Conservation (phyloP, 306 rosid genomes). For the Luffa aegyptiaca region DNA sequence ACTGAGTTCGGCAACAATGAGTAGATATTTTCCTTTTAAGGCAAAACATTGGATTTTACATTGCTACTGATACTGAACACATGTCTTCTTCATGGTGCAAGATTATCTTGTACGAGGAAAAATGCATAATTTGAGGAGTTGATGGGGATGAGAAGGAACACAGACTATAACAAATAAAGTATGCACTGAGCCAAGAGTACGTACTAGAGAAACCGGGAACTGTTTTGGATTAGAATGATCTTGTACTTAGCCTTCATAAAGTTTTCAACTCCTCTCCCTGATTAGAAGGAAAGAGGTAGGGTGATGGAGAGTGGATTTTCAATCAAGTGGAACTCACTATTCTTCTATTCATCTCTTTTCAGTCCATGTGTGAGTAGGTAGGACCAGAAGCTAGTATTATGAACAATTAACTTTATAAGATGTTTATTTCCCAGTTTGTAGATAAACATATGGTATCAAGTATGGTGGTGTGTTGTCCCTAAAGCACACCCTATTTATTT, state of each 20-base stretch:
- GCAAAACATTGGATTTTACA: background rate
- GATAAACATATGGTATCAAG: background rate
- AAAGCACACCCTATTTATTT: background rate
- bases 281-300: background rate
- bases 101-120: background rate
- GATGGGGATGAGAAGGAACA: background rate
- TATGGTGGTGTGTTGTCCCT: background rate
- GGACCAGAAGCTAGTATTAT: background rate
- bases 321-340: background rate
- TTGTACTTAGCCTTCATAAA: background rate
- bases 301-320: background rate
- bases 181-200: background rate
- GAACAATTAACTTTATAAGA: background rate
- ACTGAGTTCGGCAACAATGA: background rate
- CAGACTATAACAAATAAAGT: background rate
- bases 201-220: background rate
- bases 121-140: background rate
- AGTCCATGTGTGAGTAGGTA: background rate
- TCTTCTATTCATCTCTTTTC: background rate
- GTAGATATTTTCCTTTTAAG: background rate
- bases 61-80: background rate
- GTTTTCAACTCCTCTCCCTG: background rate
- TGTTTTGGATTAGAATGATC: background rate
- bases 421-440: background rate
- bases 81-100: background rate